A percentile compares a stretch with the other conserved stretches of the same genome.
Conservation (phyloP, 2,329 filamentous ascomycete species). For the Diaporthe ampelina region DNA sequence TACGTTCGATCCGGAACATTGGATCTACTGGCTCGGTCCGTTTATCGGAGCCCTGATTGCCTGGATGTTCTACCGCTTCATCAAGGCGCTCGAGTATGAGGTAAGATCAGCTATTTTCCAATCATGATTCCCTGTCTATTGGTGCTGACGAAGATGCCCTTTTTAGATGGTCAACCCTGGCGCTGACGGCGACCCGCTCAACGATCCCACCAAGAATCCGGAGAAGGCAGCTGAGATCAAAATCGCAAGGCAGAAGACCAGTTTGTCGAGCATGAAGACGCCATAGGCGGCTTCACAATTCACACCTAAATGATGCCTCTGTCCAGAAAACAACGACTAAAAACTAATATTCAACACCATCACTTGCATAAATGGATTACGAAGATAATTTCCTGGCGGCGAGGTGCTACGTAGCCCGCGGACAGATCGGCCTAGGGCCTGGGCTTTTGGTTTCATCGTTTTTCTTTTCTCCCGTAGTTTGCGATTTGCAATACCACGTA, state of each 20-base stretch:
- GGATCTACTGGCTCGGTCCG: constrained; percentile 70
- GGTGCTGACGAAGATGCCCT: not conserved
- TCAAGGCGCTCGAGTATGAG: constrained; percentile 67
- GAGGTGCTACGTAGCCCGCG: not conserved
- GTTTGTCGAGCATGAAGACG: constrained; percentile 33
- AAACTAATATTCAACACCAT: constrained; percentile 30
- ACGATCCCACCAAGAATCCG: constrained; percentile 60
- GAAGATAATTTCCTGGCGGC: constrained; percentile 23
- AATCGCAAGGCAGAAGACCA: constrained; percentile 34
- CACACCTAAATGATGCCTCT: not conserved
- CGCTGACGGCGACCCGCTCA: constrained; percentile 58
- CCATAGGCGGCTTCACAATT: not conserved
- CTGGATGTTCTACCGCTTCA: constrained; percentile 62
- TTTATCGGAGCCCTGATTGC: constrained; percentile 64
- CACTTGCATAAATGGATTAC: constrained; percentile 18
- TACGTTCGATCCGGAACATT: constrained; percentile 61
- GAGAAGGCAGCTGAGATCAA: constrained; percentile 52
- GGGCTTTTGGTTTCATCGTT: constrained; percentile 7
- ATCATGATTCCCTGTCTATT: no score
- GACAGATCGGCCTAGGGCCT: constrained; percentile 3
- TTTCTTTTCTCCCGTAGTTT: not conserved
- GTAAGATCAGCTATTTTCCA: not conserved
- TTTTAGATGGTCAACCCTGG: constrained; percentile 60
- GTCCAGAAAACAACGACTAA: not conserved
- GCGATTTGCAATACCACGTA: not conserved